These are phyloP conservation scores for Inonotus obliquus DNA, from an alignment of 1,284 basidiomycete genomes.

Conservation along the genomic window DNA sequence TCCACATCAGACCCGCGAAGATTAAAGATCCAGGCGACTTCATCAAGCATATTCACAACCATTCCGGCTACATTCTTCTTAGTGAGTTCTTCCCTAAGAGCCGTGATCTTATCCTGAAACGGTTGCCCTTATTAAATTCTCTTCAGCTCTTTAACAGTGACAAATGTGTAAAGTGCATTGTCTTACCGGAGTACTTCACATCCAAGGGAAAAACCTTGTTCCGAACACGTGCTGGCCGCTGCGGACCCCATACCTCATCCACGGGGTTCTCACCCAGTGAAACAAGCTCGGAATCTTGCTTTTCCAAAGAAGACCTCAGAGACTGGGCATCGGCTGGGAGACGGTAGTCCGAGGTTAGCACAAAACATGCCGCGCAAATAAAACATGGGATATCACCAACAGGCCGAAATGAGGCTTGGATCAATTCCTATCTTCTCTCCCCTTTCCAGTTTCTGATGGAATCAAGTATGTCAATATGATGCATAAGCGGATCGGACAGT, in stretches of 20 bases:
- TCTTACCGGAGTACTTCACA: slow-evolving; percentile 59
- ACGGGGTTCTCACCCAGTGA: slow-evolving; percentile 71
- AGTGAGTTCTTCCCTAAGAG: slow-evolving; percentile 58
- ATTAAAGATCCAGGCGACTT: slow-evolving; percentile 94
- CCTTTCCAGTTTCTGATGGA: slow-evolving; percentile 51
- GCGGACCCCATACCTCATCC: slow-evolving; percentile 73
- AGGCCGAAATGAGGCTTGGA: slow-evolving; percentile 66
- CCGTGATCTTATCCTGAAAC: slow-evolving; percentile 62
- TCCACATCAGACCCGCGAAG: slow-evolving; percentile 90
- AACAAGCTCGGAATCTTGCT: slow-evolving; percentile 55
- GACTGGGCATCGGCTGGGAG: slow-evolving; percentile 58
- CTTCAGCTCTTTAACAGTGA: background rate
- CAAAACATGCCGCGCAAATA: slow-evolving; percentile 16
- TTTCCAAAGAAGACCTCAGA: slow-evolving; percentile 48
- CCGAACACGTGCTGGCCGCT: slow-evolving; percentile 66
- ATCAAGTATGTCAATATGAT: background rate
- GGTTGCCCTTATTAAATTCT: slow-evolving; percentile 46
- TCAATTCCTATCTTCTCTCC: slow-evolving; percentile 77
- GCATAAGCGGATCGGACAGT: too few species aligned
- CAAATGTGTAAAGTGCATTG: background rate
- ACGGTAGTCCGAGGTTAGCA: background rate
- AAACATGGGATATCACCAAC: slow-evolving; percentile 31
- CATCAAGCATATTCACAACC: slow-evolving; percentile 81
- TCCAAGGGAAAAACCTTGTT: slow-evolving; percentile 71
- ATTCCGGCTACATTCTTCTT: slow-evolving; percentile 65